A percentile compares a stretch with the other conserved stretches of the same genome.
Evolutionary conservation across 2,329 filamentous ascomycete species (phyloP).

Genomic region (Albophoma yamanashiensis): DNA sequence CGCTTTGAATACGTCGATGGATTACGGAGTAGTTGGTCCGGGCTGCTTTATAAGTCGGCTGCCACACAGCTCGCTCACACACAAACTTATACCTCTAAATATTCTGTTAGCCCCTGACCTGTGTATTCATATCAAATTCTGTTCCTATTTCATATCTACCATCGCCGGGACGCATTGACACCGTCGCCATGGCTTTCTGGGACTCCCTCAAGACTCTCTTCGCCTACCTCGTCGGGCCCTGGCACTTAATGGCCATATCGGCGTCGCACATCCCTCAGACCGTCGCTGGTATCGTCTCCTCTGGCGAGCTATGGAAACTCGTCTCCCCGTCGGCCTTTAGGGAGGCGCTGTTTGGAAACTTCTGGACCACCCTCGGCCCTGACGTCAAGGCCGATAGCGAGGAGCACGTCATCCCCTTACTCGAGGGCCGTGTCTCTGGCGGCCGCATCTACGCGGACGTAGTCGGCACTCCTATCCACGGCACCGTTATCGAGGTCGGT

Average conservation of each 20-base stretch:
- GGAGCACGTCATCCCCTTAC: slow-evolving; percentile 38
- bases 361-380: slow-evolving; percentile 48
- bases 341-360: slow-evolving; percentile 47
- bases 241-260: slow-evolving; percentile 41
- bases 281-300: slow-evolving; percentile 28
- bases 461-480: slow-evolving; percentile 28
- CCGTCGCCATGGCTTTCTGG: slow-evolving; percentile 12
- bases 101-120: neutral
- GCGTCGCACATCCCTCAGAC: slow-evolving; percentile 40
- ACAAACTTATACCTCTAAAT: neutral
- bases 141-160: neutral
- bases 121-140: neutral
- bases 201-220: slow-evolving; percentile 14
- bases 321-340: slow-evolving; percentile 30
- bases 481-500: slow-evolving; percentile 51
- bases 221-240: slow-evolving; percentile 32
- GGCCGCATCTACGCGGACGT: slow-evolving; percentile 24
- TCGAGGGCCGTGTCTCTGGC: slow-evolving; percentile 34
- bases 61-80: neutral
- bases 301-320: slow-evolving; percentile 23
- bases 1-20: neutral
- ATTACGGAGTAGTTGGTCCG: neutral
- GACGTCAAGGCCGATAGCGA: slow-evolving; percentile 30
- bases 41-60: neutral
- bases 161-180: neutral